Percentiles rank a stretch among this genome's conserved stretches.
Conservation (phyloP, 768 basidiomycete species). For the Serendipita sp. region DNA sequence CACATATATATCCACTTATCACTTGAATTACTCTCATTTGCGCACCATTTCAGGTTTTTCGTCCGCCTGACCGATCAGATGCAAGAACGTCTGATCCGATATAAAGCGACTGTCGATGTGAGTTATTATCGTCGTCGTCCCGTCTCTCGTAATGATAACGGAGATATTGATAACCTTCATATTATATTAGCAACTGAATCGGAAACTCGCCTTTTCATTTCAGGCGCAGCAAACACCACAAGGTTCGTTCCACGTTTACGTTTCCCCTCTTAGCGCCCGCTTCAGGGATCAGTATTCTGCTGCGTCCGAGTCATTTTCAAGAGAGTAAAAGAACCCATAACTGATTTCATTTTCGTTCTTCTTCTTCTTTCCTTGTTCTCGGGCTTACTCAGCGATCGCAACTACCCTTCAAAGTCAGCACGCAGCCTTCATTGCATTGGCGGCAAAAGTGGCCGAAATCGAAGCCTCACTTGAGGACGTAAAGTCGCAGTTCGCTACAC, state of each 20-base stretch:
- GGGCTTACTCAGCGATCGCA: conserved; percentile 36
- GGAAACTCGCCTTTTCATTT: conserved; percentile 51
- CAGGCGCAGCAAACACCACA: conserved; percentile 61
- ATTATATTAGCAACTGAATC: conserved; percentile 57
- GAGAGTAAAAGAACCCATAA: not conserved
- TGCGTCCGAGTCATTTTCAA: not conserved
- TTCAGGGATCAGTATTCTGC: not conserved
- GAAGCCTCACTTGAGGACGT: conserved; percentile 64
- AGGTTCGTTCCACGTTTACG: conserved; percentile 26
- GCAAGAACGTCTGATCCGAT: conserved; percentile 57
- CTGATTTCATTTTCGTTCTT: not conserved
- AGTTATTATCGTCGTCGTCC: conserved; percentile 7
- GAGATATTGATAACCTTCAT: not conserved
- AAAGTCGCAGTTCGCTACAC: conserved; percentile 55
- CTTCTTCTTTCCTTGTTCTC: not conserved
- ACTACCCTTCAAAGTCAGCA: conserved; percentile 71
- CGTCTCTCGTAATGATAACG: not conserved
- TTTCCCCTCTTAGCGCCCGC: not conserved
- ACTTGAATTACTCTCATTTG: not conserved
- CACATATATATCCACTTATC: not conserved
- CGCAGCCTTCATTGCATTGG: conserved; percentile 57
- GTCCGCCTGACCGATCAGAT: conserved; percentile 54
- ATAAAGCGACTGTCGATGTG: conserved; percentile 68
- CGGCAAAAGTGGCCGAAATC: conserved; percentile 55
- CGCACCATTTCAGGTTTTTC: conserved; percentile 39